Conservation (phyloP, 2,329 filamentous ascomycete genomes). For the Phyllosticta capitalensis region DNA sequence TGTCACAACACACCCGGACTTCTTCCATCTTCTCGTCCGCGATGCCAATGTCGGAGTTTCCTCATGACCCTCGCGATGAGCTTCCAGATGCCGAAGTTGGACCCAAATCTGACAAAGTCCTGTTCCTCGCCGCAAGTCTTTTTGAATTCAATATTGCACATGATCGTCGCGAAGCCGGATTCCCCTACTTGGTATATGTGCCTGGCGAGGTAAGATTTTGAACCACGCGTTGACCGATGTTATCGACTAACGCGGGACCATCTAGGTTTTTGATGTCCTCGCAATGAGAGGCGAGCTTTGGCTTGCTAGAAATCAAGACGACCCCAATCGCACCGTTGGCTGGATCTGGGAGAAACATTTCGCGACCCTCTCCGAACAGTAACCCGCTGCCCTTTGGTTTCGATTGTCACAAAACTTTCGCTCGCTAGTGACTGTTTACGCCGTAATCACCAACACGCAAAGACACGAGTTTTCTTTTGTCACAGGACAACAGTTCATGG, state of each 20-base stretch:
- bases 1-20: conserved; percentile 36
- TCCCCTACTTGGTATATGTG: conserved; percentile 91
- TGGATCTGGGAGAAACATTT: conserved; percentile 99
- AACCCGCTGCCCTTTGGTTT: not conserved
- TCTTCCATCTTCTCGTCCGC: conserved; percentile 82
- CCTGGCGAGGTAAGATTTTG: conserved; percentile 64
- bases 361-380: conserved; percentile 32
- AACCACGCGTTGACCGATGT: not conserved
- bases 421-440: conserved; percentile 1
- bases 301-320: conserved; percentile 96
- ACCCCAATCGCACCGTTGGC: conserved; percentile 65
- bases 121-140: conserved; percentile 86
- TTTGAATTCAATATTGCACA: conserved; percentile 97
- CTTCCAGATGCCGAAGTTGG: conserved; percentile 27
- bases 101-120: conserved; percentile 55
- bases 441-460: not conserved
- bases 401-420: not conserved
- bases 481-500: conserved; percentile 5
- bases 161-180: conserved; percentile 83
- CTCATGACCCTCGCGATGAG: conserved; percentile 17
- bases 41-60: conserved; percentile 61
- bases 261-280: conserved; percentile 53
- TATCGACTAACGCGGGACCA: not conserved
- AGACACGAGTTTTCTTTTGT: conserved; percentile 11
- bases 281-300: conserved; percentile 95